A percentile compares a stretch with the other conserved stretches of the same genome.
These are phyloP conservation scores for Gnomoniopsis sp. DNA, from an alignment of 2,329 filamentous ascomycete genomes.

Conservation along the genomic window DNA sequence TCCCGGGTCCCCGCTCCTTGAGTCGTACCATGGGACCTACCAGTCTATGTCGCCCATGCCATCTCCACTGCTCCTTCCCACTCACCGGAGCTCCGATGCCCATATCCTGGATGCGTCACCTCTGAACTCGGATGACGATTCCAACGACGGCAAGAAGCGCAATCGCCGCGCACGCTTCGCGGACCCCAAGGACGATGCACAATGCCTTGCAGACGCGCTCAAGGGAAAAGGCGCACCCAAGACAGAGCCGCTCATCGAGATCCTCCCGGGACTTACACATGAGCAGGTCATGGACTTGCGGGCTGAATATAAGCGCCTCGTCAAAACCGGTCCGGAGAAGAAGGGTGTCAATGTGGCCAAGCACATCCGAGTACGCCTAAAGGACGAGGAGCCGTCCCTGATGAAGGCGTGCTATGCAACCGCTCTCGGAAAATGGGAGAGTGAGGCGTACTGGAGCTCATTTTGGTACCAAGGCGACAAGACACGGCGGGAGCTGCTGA, in stretches of 20 bases:
- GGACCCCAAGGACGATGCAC: slow-evolving; percentile 76
- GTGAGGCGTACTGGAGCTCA: slow-evolving; percentile 96
- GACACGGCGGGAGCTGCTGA: slow-evolving; percentile 81
- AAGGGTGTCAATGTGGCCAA: slow-evolving; percentile 83
- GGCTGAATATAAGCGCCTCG: slow-evolving; percentile 84
- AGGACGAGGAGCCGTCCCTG: slow-evolving; percentile 70
- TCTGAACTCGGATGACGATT: slow-evolving; percentile 46
- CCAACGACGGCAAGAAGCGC: slow-evolving; percentile 41
- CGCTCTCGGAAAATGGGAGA: slow-evolving; percentile 85
- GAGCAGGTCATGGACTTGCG: slow-evolving; percentile 85
- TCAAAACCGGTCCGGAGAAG: slow-evolving; percentile 70
- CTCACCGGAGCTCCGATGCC: slow-evolving; percentile 45
- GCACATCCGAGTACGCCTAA: slow-evolving; percentile 74
- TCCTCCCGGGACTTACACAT: slow-evolving; percentile 79
- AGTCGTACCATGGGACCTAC: slow-evolving; percentile 91
- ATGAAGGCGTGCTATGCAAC: slow-evolving; percentile 91
- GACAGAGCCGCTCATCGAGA: slow-evolving; percentile 70
- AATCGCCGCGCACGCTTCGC: slow-evolving; percentile 72
- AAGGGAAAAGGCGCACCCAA: slow-evolving; percentile 64
- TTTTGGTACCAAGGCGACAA: slow-evolving; percentile 93
- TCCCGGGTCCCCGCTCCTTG: slow-evolving; percentile 79
- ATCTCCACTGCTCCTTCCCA: slow-evolving; percentile 64
- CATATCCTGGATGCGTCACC: slow-evolving; percentile 50
- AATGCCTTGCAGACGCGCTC: slow-evolving; percentile 71
- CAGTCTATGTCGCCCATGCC: slow-evolving; percentile 95